phyloP scores from a whole-genome alignment of 495 filamentous ascomycete species.

The Annulohypoxylon moriforme region DNA sequence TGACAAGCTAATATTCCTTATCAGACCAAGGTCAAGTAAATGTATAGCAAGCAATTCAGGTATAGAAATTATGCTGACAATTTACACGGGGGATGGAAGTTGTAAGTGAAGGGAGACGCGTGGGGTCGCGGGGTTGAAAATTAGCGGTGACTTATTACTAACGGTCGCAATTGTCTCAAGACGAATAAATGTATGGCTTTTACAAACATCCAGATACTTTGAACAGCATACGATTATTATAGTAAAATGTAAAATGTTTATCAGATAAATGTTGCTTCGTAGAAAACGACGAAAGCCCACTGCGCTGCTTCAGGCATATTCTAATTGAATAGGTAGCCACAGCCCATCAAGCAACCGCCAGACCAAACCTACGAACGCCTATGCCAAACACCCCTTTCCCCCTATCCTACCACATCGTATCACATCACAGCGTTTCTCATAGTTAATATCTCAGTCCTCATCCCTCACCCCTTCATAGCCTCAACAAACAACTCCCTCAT shows the following conservation, averaged over 20 bases:
- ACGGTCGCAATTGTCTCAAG: slow-evolving; percentile 25
- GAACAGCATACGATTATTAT: background rate
- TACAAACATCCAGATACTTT: background rate
- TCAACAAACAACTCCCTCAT: slow-evolving; percentile 89
- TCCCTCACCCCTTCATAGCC: slow-evolving; percentile 59
- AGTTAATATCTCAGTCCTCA: background rate
- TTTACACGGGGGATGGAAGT: slow-evolving; percentile 5
- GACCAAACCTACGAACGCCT: slow-evolving; percentile 23
- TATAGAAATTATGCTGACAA: background rate
- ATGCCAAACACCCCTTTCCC: background rate
- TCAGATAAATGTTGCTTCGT: background rate
- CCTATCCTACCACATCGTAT: slow-evolving; percentile 2
- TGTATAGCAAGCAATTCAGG: background rate
- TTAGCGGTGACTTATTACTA: slow-evolving; percentile 3
- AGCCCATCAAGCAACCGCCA: background rate
- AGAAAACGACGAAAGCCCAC: background rate
- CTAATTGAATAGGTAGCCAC: background rate
- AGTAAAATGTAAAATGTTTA: background rate
- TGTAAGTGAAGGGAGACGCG: slow-evolving; percentile 23
- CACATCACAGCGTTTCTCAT: background rate
- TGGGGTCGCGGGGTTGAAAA: slow-evolving; percentile 21
- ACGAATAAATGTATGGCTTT: background rate
- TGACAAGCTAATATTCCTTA: background rate
- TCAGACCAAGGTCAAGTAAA: background rate
- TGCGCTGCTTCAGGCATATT: background rate